Evolutionary conservation across 192 early-diverging fungal species (phyloP).

Genomic region (Coemansia sp.): DNA sequence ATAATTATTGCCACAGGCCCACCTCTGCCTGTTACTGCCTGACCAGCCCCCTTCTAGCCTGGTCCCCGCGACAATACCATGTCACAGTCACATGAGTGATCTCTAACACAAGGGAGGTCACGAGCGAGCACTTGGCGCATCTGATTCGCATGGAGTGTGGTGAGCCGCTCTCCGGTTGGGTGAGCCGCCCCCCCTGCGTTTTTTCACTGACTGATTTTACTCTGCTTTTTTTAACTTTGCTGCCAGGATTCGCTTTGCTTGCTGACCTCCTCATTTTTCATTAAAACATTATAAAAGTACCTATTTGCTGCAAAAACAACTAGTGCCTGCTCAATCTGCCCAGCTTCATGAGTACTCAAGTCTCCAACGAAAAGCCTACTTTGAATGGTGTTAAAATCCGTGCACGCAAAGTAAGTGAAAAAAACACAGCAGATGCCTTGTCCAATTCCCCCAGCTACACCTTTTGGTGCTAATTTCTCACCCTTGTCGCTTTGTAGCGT

Average conservation of each 20-base stretch:
- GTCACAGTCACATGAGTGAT: not conserved
- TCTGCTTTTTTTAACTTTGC: not conserved
- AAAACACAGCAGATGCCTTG: not conserved
- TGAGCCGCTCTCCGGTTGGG: not conserved
- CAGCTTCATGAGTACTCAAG: slow-evolving; percentile 49
- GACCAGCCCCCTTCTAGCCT: too few relatives aligned
- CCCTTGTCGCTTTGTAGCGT: slow-evolving; percentile 26
- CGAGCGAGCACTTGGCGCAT: not conserved
- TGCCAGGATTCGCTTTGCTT: not conserved
- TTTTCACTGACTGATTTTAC: slow-evolving; percentile 4
- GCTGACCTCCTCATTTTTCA: not conserved
- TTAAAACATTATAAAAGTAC: not conserved
- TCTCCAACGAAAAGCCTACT: slow-evolving; percentile 53
- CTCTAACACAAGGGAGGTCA: not conserved
- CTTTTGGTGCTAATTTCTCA: not conserved
- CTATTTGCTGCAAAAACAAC: slow-evolving; percentile 8
- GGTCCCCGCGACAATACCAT: too few relatives aligned
- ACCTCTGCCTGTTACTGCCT: too few relatives aligned
- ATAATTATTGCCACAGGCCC: too few relatives aligned
- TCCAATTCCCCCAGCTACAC: not conserved
- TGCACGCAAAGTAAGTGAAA: slow-evolving; percentile 45
- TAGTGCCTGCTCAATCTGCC: slow-evolving; percentile 9
- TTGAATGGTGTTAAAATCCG: slow-evolving; percentile 53
- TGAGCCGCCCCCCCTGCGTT: not conserved
- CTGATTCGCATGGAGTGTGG: not conserved